These are phyloP conservation scores for Ceratobasidium sp. DNA, from an alignment of 1,284 basidiomycete genomes.

Conservation along the genomic window DNA sequence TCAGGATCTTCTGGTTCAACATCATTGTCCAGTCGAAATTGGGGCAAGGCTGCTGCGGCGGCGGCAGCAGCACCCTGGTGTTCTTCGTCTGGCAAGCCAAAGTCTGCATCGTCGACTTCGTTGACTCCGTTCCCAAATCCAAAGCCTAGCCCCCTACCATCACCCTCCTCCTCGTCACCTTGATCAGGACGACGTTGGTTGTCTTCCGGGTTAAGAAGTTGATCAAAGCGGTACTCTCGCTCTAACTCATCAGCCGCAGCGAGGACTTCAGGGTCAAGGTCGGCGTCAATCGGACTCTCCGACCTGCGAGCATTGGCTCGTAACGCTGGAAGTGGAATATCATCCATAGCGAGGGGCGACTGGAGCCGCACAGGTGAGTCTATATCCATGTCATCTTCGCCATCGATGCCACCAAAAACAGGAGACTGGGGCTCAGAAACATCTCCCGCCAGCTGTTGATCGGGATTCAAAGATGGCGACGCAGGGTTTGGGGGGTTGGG, in stretches of 20 bases:
- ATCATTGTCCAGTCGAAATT: no score
- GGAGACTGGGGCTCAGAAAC: not conserved
- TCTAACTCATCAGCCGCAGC: slow-evolving; percentile 5
- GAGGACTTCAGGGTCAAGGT: not conserved
- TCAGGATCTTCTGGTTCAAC: no score
- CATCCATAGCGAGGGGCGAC: not conserved
- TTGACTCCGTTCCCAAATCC: not conserved
- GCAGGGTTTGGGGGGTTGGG: not conserved
- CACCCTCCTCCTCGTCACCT: not conserved
- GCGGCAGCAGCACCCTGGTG: not conserved
- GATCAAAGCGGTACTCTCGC: slow-evolving; percentile 13
- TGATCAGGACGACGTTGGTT: not conserved
- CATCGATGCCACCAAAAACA: not conserved
- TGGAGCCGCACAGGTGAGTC: not conserved
- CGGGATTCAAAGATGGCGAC: not conserved
- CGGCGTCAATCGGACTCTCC: not conserved
- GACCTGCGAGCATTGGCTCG: not conserved
- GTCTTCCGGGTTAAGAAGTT: not conserved
- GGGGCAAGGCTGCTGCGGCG: not conserved
- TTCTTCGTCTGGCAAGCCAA: slow-evolving; percentile 5
- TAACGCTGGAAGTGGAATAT: not conserved
- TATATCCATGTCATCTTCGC: not conserved
- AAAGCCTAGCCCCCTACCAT: not conserved
- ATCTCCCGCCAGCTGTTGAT: not conserved
- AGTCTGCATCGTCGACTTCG: not conserved